Conservation (phyloP, 2,329 filamentous ascomycete genomes). For the Grosmannia clavigera region DNA sequence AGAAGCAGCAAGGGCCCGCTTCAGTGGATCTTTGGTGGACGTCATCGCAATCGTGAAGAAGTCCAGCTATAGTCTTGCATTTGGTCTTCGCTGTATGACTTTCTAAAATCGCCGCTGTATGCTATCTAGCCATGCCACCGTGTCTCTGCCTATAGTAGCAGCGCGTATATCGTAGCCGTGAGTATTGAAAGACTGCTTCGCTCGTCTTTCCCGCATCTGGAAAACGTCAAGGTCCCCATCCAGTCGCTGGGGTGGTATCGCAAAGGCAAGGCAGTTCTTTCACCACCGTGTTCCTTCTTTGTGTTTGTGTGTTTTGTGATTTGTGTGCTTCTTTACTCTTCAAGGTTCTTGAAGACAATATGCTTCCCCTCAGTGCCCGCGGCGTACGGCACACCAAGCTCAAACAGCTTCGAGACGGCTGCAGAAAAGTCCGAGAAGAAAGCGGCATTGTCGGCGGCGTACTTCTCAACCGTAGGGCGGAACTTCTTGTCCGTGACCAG, state of each 20-base stretch:
- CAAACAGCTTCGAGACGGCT: conserved; percentile 72
- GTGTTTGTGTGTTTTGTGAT: neutral
- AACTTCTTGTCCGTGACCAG: conserved; percentile 83
- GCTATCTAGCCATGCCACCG: neutral
- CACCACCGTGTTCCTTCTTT: neutral
- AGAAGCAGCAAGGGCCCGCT: neutral
- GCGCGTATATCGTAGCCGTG: neutral
- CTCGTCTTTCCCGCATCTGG: neutral
- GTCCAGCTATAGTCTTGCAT: too few relatives aligned
- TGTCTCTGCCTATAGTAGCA: neutral
- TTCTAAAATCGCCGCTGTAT: neutral
- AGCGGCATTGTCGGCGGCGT: conserved; percentile 76
- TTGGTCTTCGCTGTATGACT: neutral
- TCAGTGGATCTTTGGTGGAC: neutral
- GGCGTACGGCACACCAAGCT: conserved; percentile 84
- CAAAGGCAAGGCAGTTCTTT: neutral
- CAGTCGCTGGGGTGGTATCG: neutral
- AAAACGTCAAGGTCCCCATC: neutral
- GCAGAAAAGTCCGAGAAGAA: conserved; percentile 92
- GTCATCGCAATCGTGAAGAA: neutral
- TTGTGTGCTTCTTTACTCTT: conserved; percentile 18
- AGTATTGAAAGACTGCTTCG: neutral
- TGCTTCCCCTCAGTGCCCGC: conserved; percentile 42
- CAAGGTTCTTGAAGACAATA: conserved; percentile 51
- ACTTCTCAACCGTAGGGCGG: conserved; percentile 66